phyloP scores from a whole-genome alignment of 495 filamentous ascomycete genomes.

The Aspergillus baeticus region DNA sequence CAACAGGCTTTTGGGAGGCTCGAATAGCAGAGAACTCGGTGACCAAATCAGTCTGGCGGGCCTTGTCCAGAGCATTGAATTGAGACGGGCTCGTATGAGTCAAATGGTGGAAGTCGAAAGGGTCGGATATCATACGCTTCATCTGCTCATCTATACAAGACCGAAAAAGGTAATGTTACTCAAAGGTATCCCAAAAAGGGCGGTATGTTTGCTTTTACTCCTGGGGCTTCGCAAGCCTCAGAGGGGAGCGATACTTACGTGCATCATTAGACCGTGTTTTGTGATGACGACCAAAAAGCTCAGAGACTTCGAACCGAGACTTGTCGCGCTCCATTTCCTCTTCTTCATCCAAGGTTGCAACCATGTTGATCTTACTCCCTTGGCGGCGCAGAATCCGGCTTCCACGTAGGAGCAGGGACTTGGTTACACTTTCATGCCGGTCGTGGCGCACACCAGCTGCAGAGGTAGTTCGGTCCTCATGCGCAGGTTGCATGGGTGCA shows the following conservation, averaged over 20 bases:
- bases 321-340: conserved; percentile 39
- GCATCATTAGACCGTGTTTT: conserved; percentile 30
- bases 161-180: conserved; percentile 4
- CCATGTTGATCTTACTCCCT: conserved; percentile 52
- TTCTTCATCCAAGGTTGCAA: conserved; percentile 46
- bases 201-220: neutral
- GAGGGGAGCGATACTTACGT: conserved; percentile 29
- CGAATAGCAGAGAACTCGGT: conserved; percentile 67
- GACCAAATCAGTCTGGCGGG: conserved; percentile 59
- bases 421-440: conserved; percentile 39
- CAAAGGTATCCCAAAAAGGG: neutral
- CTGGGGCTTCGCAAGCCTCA: neutral
- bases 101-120: conserved; percentile 87
- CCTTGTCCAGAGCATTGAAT: conserved; percentile 55
- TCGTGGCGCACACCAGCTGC: conserved; percentile 32
- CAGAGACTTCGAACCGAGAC: conserved; percentile 33
- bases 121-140: conserved; percentile 67
- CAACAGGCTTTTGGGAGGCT: conserved; percentile 61
- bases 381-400: conserved; percentile 53
- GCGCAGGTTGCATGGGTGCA: conserved; percentile 21
- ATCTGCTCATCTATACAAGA: conserved; percentile 33
- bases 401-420: conserved; percentile 45
- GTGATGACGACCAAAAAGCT: conserved; percentile 33
- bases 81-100: conserved; percentile 71
- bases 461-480: conserved; percentile 35